phyloP scores from a whole-genome alignment of 345 rosid species.

The Stellera chamaejasme region DNA sequence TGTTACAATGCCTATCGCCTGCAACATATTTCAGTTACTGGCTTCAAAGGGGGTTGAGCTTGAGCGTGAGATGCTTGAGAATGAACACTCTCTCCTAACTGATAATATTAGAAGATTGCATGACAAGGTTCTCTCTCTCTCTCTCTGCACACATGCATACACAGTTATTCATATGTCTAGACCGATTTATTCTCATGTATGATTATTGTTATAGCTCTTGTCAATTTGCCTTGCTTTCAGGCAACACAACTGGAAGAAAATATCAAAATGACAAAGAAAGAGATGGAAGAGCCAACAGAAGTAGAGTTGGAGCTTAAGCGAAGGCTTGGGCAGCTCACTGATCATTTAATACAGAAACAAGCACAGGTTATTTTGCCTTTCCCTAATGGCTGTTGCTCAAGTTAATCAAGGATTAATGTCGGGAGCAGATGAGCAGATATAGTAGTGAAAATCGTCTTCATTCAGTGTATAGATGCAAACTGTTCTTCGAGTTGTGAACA shows the following conservation, averaged over 20 bases:
- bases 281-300: conserved; percentile 82
- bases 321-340: conserved; percentile 86
- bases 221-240: conserved; percentile 23
- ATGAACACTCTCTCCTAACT: conserved; percentile 55
- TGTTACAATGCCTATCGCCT: conserved; percentile 10
- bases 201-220: background rate
- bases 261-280: conserved; percentile 66
- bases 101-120: conserved; percentile 57
- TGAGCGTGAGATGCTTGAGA: conserved; percentile 68
- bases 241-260: conserved; percentile 52
- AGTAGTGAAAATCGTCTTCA: no score
- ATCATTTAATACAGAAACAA: conserved; percentile 97
- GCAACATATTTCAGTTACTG: conserved; percentile 31
- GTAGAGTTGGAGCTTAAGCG: conserved; percentile 78
- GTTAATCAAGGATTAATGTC: no score
- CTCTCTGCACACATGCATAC: background rate
- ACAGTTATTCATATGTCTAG: conserved; percentile 1
- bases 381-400: background rate
- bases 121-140: conserved; percentile 45
- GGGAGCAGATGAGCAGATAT: no score
- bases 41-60: conserved; percentile 59
- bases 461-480: no score
- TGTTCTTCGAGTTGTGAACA: no score
- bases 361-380: conserved; percentile 57
- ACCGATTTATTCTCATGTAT: background rate